Conservation (phyloP, 371 early-diverging fungal genomes). For the Mortierella sp. region DNA sequence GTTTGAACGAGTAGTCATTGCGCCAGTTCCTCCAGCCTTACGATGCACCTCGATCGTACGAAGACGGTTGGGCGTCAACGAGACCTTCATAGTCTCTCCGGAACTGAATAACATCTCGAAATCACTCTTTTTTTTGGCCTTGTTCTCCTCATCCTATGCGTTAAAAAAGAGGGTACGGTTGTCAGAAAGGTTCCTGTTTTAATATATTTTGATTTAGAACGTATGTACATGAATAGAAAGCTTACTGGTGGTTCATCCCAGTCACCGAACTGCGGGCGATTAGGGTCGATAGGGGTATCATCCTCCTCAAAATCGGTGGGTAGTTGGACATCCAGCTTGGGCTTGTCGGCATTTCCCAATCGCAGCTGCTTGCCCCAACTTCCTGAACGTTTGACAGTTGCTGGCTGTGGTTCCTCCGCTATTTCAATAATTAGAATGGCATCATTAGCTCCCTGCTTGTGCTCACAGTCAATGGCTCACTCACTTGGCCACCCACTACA, state of each 20-base stretch:
- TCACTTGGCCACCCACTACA: neutral
- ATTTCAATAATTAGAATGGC: conserved; percentile 4
- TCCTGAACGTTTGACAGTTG: conserved; percentile 54
- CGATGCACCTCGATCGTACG: conserved; percentile 68
- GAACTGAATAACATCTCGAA: conserved; percentile 73
- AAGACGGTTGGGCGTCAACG: conserved; percentile 72
- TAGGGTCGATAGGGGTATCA: conserved; percentile 42
- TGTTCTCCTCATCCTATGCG: conserved; percentile 49
- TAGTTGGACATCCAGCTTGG: conserved; percentile 46
- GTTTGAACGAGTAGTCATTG: conserved; percentile 38
- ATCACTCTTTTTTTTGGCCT: conserved; percentile 58
- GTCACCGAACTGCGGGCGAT: conserved; percentile 55
- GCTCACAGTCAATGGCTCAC: neutral
- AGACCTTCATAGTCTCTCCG: conserved; percentile 70
- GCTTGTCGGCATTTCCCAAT: conserved; percentile 53
- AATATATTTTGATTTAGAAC: neutral
- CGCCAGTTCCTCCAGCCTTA: conserved; percentile 26
- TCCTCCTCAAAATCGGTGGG: conserved; percentile 53
- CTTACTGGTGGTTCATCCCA: conserved; percentile 54
- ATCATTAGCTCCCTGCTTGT: conserved; percentile 3
- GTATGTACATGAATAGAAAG: neutral
- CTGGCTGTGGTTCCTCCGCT: conserved; percentile 39
- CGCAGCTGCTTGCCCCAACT: conserved; percentile 57
- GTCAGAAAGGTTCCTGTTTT: neutral
- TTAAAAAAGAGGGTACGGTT: neutral